Conservation (phyloP, 805 yeast species). For the Debaryomyces maramus region DNA sequence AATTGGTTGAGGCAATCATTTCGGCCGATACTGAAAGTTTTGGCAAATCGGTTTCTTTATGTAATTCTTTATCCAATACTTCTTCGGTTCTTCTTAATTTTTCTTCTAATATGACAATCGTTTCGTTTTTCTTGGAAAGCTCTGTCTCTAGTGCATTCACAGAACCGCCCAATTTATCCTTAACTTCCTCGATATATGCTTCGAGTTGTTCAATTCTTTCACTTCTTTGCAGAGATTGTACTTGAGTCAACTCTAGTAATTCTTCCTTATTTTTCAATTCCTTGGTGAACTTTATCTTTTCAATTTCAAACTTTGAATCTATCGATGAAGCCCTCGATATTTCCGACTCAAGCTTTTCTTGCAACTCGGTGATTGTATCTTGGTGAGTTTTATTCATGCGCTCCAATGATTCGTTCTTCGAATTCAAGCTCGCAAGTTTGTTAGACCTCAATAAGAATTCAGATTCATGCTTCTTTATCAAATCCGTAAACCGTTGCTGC, state of each 20-base stretch:
- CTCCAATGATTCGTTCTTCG: constrained; percentile 25
- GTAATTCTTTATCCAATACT: constrained; percentile 39
- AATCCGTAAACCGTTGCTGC: constrained; percentile 38
- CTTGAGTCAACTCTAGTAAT: constrained; percentile 54
- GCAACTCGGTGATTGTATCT: constrained; percentile 46
- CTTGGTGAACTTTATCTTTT: constrained; percentile 42
- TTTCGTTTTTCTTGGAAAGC: constrained; percentile 34
- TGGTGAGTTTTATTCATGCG: constrained; percentile 41
- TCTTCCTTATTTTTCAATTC: constrained; percentile 57
- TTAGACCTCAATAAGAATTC: constrained; percentile 32
- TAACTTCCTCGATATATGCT: constrained; percentile 40
- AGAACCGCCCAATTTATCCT: constrained; percentile 36
- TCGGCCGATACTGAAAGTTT: constrained; percentile 59
- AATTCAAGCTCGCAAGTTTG: constrained; percentile 26
- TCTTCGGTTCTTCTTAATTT: constrained; percentile 41
- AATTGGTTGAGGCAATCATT: constrained; percentile 43
- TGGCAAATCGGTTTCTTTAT: constrained; percentile 40
- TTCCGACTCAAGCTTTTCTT: constrained; percentile 38
- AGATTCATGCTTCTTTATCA: constrained; percentile 39
- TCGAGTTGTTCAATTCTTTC: constrained; percentile 57
- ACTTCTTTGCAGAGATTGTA: constrained; percentile 51
- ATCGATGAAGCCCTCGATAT: constrained; percentile 18
- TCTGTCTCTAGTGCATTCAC: constrained; percentile 35
- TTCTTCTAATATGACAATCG: constrained; percentile 32
- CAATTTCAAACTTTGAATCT: constrained; percentile 39